Base-by-base conservation (phyloP, 768 basidiomycete genomes). In the Mycena chlorophos region DNA sequence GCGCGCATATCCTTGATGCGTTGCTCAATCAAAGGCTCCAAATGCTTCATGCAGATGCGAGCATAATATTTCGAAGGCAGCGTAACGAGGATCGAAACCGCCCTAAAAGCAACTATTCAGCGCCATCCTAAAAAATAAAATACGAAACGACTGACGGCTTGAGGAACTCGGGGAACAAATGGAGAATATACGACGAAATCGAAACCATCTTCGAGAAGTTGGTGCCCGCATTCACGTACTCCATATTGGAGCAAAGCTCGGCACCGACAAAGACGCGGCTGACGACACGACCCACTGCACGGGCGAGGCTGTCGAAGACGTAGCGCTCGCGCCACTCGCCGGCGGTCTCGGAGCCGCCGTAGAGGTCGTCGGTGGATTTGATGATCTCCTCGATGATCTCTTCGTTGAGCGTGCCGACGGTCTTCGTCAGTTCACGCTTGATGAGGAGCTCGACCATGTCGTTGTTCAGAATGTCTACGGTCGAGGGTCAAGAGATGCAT, bases 361-460 rank as follows among this genome's bases (percentile, higher is more conserved):
- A 42, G 40, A 42, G 40, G 13, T 12, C 13, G 40, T 27, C 42
- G 20, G 52, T 45, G 0, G 55, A 51, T 17, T 23, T 30, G 1
- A 51, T 29, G 3, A 57, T 48, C 25, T 57, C 55, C 10, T 46
- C 55, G 12, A 42, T 17, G 3, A 57, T 14, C 22, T 57, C 55
- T 3, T 3, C 16, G 43, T 57, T 57, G 17, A 57, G 19, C 4
- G 51, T 47, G n/a, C 55, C 55, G 2, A 50, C 50, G 14, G 55
- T 57, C 4, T 49, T 48, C 3, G 55, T 52, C 27, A 57, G 55
- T 23, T 57, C 55, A 10, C 50, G 55, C 16, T 57, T 57, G n/a
- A 57, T 57, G 4, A 57, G 47, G 27, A 52, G 31, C 22, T 57
- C 55, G 13, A 57, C 42, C 55, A 57, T 57, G 31, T 57, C 55